Evolutionary conservation across 2,329 filamentous ascomycete species (phyloP).

Genomic region (Blastomyces percursus): DNA sequence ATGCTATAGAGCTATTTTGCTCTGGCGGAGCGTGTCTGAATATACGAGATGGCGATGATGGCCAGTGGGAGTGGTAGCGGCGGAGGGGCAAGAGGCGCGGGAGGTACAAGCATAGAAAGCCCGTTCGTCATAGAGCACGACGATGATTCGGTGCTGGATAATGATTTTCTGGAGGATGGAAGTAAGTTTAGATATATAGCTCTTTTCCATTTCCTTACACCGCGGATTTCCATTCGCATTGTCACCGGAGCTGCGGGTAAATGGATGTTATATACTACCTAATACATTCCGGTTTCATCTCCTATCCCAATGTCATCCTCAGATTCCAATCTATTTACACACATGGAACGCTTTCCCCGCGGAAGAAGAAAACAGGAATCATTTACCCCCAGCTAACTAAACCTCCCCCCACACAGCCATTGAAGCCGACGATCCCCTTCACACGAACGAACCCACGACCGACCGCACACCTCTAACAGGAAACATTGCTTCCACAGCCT

Average conservation of each 20-base stretch:
- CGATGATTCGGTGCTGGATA: conserved; percentile 51
- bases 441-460: conserved; percentile 40
- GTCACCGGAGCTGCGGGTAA: not conserved
- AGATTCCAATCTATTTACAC: not conserved
- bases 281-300: not conserved
- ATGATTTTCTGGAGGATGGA: conserved; percentile 71
- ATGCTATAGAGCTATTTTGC: not conserved
- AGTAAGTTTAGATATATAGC: conserved; percentile 16
- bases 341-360: not conserved
- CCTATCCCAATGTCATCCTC: not conserved
- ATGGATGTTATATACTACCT: not conserved
- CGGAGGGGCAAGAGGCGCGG: conserved; percentile 8
- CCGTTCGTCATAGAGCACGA: conserved; percentile 50
- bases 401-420: conserved; percentile 46
- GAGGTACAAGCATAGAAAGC: conserved; percentile 31
- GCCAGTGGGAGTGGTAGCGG: conserved; percentile 19
- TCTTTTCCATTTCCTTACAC: not conserved
- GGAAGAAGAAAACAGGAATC: not conserved
- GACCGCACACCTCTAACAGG: conserved; percentile 72
- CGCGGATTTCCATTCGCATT: not conserved
- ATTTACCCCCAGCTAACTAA: not conserved
- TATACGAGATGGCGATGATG: conserved; percentile 22
- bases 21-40: conserved; percentile 2
- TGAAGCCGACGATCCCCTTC: conserved; percentile 82
- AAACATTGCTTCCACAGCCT: conserved; percentile 46